phyloP scores from a whole-genome alignment of 2,329 filamentous ascomycete species.

The Fusarium oxysporum region DNA sequence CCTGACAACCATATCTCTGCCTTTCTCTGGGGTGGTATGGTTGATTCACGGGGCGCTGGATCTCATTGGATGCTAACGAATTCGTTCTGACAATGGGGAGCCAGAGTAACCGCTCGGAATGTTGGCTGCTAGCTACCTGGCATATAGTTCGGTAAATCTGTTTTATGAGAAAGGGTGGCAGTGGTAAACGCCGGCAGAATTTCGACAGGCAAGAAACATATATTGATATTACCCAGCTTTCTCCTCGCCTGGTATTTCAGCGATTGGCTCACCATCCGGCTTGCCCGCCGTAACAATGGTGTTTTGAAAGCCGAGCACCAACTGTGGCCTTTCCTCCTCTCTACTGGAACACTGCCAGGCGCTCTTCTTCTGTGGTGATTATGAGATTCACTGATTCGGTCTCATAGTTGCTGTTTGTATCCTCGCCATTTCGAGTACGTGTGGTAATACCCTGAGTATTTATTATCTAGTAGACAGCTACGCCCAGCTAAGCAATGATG shows the following conservation, averaged over 20 bases:
- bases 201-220: too few species aligned
- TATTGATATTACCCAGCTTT: constrained; percentile 6
- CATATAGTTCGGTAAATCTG: too few species aligned
- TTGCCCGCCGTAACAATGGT: constrained; percentile 54
- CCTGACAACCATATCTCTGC: background rate
- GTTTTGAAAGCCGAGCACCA: constrained; percentile 56
- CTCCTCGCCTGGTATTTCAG: constrained; percentile 49
- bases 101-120: too few species aligned
- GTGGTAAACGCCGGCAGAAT: background rate
- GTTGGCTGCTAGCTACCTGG: too few species aligned
- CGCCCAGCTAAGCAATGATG: too few species aligned
- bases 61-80: background rate
- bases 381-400: constrained; percentile 55
- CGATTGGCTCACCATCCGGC: constrained; percentile 52
- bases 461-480: too few species aligned
- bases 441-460: too few species aligned
- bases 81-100: too few species aligned
- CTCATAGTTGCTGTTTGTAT: constrained; percentile 54
- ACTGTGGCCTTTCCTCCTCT: constrained; percentile 52
- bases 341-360: constrained; percentile 41
- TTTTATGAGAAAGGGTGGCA: background rate
- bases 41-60: background rate
- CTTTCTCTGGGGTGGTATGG: background rate
- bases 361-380: constrained; percentile 49
- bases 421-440: constrained; percentile 46